These are phyloP conservation scores for Aspergillus flavus DNA, from an alignment of 2,329 filamentous ascomycete genomes.

Conservation along the genomic window DNA sequence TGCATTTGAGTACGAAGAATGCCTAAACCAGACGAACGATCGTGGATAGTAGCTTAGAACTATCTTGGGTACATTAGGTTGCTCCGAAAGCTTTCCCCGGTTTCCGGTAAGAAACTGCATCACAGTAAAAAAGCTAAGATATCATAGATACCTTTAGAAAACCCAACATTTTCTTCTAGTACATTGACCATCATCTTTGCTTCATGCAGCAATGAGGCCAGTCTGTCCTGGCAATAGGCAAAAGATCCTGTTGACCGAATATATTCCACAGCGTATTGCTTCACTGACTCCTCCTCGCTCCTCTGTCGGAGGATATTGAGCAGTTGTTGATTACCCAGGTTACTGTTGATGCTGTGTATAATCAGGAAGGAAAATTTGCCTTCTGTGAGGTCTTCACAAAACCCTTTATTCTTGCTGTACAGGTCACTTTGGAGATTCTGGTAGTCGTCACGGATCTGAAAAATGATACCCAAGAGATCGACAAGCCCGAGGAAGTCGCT, in stretches of 20 bases:
- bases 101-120: neutral
- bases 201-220: neutral
- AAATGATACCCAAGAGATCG: constrained; percentile 21
- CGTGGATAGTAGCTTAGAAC: neutral
- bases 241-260: neutral
- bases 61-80: neutral
- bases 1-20: too few relatives aligned
- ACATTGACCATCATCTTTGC: neutral
- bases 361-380: neutral
- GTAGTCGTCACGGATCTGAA: constrained; percentile 58
- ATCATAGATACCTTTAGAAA: neutral
- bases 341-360: neutral
- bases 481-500: constrained; percentile 30
- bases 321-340: neutral
- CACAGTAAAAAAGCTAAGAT: neutral
- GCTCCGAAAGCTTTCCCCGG: neutral
- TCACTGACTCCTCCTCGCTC: neutral
- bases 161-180: neutral
- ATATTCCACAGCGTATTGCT: neutral
- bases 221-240: neutral
- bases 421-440: neutral
- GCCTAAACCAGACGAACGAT: neutral
- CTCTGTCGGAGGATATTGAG: neutral
- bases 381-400: neutral
- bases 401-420: neutral